A percentile compares a stretch with the other conserved stretches of the same genome.
phyloP scores from a whole-genome alignment of 805 yeast species.

The Candida berthetii region DNA sequence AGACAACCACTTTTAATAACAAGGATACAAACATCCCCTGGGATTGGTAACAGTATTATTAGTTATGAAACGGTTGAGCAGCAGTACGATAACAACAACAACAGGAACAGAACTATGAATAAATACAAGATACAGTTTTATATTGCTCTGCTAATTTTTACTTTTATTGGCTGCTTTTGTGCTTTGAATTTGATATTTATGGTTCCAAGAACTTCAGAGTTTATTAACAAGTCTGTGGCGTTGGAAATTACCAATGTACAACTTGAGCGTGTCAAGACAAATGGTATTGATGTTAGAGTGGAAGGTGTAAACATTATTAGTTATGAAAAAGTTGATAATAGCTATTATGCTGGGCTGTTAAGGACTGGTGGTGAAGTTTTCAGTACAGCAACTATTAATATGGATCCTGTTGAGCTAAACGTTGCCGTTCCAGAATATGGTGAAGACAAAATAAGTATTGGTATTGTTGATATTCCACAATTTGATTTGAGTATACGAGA shows the following conservation, averaged over 20 bases:
- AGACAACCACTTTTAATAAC: too few relatives aligned
- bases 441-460: conserved; percentile 20
- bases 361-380: conserved; percentile 25
- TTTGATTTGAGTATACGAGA: conserved; percentile 26
- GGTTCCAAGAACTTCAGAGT: conserved; percentile 21
- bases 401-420: conserved; percentile 24
- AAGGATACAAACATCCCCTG: not conserved
- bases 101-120: not conserved
- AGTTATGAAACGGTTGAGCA: not conserved
- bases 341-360: conserved; percentile 19
- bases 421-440: conserved; percentile 9
- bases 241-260: conserved; percentile 24
- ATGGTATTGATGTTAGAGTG: conserved; percentile 26
- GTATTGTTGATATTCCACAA: conserved; percentile 25
- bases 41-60: not conserved
- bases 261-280: conserved; percentile 23
- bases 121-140: not conserved
- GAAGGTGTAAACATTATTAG: conserved; percentile 24
- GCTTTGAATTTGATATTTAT: conserved; percentile 3
- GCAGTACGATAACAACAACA: not conserved
- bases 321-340: conserved; percentile 23
- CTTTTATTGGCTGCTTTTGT: conserved; percentile 1
- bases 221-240: conserved; percentile 23
- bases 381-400: conserved; percentile 20
- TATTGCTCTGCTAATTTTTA: not conserved